Conservation (phyloP, 805 yeast species). For the Candida wancherniae region DNA sequence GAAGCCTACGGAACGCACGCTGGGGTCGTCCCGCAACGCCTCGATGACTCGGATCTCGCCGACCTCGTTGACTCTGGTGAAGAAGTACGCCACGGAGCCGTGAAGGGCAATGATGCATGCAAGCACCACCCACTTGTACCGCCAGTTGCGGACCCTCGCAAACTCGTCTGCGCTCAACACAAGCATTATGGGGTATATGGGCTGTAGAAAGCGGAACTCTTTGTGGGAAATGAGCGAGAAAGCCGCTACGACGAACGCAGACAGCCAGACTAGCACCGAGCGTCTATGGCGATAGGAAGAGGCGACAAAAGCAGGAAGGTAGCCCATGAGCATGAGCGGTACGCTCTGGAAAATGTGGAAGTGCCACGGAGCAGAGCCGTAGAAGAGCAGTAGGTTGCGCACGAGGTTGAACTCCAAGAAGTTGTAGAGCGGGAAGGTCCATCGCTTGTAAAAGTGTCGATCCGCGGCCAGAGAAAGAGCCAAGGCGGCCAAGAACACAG, state of each 20-base stretch:
- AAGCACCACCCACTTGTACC: constrained; percentile 1
- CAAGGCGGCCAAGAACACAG: constrained; percentile 29
- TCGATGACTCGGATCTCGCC: constrained; percentile 74
- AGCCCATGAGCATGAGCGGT: constrained; percentile 68
- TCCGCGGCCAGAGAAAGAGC: constrained; percentile 33
- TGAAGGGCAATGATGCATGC: constrained; percentile 28
- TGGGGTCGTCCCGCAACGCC: constrained; percentile 39
- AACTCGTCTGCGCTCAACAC: constrained; percentile 37
- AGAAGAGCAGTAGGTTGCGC: constrained; percentile 68
- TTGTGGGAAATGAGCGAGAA: constrained; percentile 77
- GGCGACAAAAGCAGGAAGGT: constrained; percentile 53
- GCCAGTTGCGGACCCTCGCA: neutral
- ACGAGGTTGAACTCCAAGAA: constrained; percentile 77
- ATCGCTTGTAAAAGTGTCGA: constrained; percentile 50
- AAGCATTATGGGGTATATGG: constrained; percentile 71
- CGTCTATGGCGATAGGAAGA: constrained; percentile 12
- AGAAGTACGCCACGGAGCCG: constrained; percentile 40
- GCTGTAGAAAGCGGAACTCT: constrained; percentile 86
- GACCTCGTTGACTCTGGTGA: constrained; percentile 72
- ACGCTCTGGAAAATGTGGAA: constrained; percentile 80
- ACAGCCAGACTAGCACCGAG: constrained; percentile 19
- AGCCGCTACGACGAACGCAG: constrained; percentile 42
- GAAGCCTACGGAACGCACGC: constrained; percentile 61
- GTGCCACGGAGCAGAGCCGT: constrained; percentile 81
- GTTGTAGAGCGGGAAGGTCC: constrained; percentile 59